phyloP scores from a whole-genome alignment of 192 early-diverging fungal species.

The Rhizoclosmatium sp. region DNA sequence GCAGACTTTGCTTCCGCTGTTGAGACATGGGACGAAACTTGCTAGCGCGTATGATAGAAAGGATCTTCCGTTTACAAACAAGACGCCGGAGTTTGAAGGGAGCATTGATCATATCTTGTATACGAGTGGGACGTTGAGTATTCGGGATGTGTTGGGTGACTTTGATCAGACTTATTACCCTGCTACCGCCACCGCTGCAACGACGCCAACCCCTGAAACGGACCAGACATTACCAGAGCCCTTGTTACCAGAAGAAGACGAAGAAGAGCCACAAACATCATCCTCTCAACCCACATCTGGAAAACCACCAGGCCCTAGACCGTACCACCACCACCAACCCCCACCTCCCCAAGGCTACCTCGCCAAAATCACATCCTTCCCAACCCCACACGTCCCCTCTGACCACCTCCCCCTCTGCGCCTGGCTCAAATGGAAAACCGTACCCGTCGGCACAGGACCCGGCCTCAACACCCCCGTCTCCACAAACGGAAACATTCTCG shows the following conservation, averaged over 20 bases:
- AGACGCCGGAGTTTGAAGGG: conserved; percentile 53
- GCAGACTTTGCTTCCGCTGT: conserved; percentile 27
- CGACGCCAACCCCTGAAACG: not conserved
- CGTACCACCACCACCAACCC: conserved; percentile 38
- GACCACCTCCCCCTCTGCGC: conserved; percentile 37
- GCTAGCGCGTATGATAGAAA: conserved; percentile 44
- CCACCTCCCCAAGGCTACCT: conserved; percentile 30
- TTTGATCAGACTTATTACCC: conserved; percentile 37
- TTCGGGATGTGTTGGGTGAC: conserved; percentile 52
- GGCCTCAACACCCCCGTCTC: not conserved
- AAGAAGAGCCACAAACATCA: not conserved
- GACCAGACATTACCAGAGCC: not conserved
- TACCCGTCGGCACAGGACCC: conserved; percentile 33
- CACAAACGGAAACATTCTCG: not conserved
- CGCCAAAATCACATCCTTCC: conserved; percentile 26
- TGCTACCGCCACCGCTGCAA: not conserved
- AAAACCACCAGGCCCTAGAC: not conserved
- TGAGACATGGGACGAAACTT: conserved; percentile 41
- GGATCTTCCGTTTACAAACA: conserved; percentile 55
- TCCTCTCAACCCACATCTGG: not conserved
- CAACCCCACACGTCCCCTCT: conserved; percentile 25
- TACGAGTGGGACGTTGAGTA: conserved; percentile 45
- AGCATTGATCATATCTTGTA: conserved; percentile 62
- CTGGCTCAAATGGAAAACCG: conserved; percentile 42
- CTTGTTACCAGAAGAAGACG: not conserved